phyloP scores from a whole-genome alignment of 306 rosid genomes.

The Gynostemma pentaphyllum region DNA sequence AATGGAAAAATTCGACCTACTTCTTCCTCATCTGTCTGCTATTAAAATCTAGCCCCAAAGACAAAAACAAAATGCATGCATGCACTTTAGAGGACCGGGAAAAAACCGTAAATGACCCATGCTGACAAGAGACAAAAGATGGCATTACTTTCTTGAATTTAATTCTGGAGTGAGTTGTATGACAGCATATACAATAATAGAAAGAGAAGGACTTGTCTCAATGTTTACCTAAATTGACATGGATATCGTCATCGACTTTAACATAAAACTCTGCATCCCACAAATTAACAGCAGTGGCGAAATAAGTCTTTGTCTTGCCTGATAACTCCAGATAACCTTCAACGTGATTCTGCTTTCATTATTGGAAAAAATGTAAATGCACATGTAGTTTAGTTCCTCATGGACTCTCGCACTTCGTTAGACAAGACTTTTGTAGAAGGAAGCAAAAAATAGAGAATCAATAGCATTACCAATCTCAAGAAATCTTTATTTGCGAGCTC shows the following conservation, averaged over 20 bases:
- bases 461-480: slow-evolving; percentile 56
- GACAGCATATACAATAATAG: neutral
- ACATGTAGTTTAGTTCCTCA: neutral
- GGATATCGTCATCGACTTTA: slow-evolving; percentile 90
- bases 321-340: slow-evolving; percentile 75
- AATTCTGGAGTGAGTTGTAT: no score
- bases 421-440: neutral
- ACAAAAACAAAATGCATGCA: no score
- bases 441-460: neutral
- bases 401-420: neutral
- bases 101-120: no score
- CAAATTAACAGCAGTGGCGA: slow-evolving; percentile 57
- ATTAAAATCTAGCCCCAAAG: no score
- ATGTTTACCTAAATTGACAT: slow-evolving; percentile 69
- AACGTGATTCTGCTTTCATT: slow-evolving; percentile 40
- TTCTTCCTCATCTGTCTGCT: no score
- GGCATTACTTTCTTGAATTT: no score
- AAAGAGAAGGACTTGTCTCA: neutral
- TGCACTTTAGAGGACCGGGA: no score
- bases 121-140: no score
- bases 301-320: slow-evolving; percentile 61
- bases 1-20: no score
- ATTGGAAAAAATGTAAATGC: neutral
- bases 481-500: slow-evolving; percentile 59
- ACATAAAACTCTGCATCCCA: slow-evolving; percentile 83